Evolutionary conservation across 2,329 filamentous ascomycete species (phyloP).

Genomic region (Aspergillus fischeri): DNA sequence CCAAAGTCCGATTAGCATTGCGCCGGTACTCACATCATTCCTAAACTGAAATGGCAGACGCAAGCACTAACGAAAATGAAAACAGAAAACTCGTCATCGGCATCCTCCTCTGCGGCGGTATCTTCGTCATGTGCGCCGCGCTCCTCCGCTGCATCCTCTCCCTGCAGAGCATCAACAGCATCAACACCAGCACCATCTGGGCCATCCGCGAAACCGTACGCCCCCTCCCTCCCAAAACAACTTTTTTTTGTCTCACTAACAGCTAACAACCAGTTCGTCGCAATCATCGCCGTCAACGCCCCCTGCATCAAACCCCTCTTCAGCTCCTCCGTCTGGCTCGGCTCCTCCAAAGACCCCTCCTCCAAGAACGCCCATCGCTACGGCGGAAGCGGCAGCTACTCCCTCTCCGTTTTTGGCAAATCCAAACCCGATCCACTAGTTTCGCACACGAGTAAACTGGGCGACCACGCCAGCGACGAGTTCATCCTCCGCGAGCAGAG

Average conservation of each 20-base stretch:
- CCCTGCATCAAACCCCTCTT: slow-evolving; percentile 42
- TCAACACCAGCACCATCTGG: slow-evolving; percentile 42
- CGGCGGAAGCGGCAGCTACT: slow-evolving; percentile 5
- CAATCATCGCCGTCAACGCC: slow-evolving; percentile 43
- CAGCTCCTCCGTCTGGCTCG: slow-evolving; percentile 19
- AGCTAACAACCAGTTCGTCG: slow-evolving; percentile 34
- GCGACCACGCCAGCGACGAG: slow-evolving; percentile 8
- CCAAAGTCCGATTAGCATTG: slow-evolving; percentile 37
- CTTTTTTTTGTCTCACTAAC: not conserved
- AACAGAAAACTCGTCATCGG: slow-evolving; percentile 36
- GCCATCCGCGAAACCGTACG: slow-evolving; percentile 42
- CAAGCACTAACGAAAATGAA: not conserved
- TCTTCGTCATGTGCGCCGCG: slow-evolving; percentile 44
- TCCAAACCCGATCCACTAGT: slow-evolving; percentile 7
- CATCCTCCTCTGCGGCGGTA: slow-evolving; percentile 39
- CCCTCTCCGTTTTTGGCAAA: slow-evolving; percentile 5
- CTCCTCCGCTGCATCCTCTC: slow-evolving; percentile 41
- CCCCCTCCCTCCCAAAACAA: not conserved
- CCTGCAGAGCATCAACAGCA: slow-evolving; percentile 32
- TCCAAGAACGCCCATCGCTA: not conserved
- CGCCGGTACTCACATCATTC: slow-evolving; percentile 17
- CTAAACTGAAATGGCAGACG: not conserved
- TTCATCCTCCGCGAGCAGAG: slow-evolving; percentile 6
- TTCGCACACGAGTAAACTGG: not conserved
- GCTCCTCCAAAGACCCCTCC: slow-evolving; percentile 9